Evolutionary conservation across 1,284 basidiomycete species (phyloP), one percentile per base, ranked within the genome.

Genomic region (Heliocybe sulcata): DNA sequence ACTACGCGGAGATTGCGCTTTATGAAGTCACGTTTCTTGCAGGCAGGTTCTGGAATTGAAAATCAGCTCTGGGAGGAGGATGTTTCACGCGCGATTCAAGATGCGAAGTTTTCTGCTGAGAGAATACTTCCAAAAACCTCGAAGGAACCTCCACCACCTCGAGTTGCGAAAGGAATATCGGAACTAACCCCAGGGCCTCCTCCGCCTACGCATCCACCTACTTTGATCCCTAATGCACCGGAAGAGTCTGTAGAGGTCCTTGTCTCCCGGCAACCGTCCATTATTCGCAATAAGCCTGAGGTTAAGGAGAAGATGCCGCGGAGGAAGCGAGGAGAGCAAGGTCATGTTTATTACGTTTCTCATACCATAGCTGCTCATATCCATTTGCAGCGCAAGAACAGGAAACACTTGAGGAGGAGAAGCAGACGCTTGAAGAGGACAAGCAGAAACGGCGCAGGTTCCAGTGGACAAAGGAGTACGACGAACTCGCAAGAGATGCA

Each of bases 401-500:
- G 56, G 71, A 67, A n/a, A 16, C 11, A 12, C 6, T 20, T 4
- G 29, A 52, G n/a, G 52, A 57, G 56, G 71, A 67, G 59, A 61
- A 59, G 57, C 59, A 59, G n/a, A 16, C 11, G 20, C 6, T 20
- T 4, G 29, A 52, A 33, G 52, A 57, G 56, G 71, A 67, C 59
- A 61, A 59, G 49, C 70, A 61, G 45, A 69, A 82, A 33, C 74
- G 87, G 35, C 76, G 80, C 58, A 80, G 91, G 53, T 92, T 91
- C 65, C 80, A 83, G 52, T 96, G 93, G 93, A 91, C 80, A 54
- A 70, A 80, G 51, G 90, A 94, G 51, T 93, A 86, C 58, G 92
- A 96, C 59, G 94, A 96, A 58, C 77, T 94, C 27, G 82, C 87
- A 38, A 80, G 89, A 53, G 94, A 98, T 65, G 86, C 87, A 1